Percentiles rank a stretch among this genome's conserved stretches.
These are phyloP conservation scores for Solanum tarijense DNA, from an alignment of 257 asterid species.

Conservation along the genomic window DNA sequence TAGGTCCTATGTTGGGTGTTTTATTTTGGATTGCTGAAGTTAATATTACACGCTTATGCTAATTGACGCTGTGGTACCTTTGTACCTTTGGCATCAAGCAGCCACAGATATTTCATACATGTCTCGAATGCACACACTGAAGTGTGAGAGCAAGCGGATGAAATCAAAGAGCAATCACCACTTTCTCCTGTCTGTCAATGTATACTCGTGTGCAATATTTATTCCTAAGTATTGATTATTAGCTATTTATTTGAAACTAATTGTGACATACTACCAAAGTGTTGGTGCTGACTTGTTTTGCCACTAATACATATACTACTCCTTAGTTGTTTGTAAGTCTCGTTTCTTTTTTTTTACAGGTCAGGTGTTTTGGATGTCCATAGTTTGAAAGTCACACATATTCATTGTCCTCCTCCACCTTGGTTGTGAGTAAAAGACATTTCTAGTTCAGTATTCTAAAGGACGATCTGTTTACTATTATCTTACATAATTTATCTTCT, in stretches of 20 bases:
- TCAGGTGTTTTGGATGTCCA: slow-evolving; percentile 79
- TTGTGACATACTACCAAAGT: background rate
- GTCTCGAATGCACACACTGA: background rate
- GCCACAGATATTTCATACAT: background rate
- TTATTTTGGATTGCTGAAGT: background rate
- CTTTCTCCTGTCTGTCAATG: background rate
- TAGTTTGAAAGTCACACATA: slow-evolving; percentile 74
- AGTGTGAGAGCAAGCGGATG: background rate
- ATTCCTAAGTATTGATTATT: background rate
- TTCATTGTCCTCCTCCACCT: slow-evolving; percentile 94
- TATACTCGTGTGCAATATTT: background rate
- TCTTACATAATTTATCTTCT: slow-evolving; percentile 7
- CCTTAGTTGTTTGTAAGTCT: background rate
- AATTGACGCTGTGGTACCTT: background rate
- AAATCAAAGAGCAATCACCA: background rate
- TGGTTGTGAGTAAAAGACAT: slow-evolving; percentile 61
- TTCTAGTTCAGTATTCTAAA: background rate
- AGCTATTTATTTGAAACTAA: background rate
- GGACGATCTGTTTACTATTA: background rate
- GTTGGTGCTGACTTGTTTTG: background rate
- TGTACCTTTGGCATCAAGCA: background rate
- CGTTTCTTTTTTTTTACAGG: slow-evolving; percentile 28
- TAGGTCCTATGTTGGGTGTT: background rate
- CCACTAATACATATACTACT: background rate
- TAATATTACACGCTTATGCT: background rate